phyloP scores from a whole-genome alignment of 164 flowering plant species.

The Tinospora cordifolia region DNA sequence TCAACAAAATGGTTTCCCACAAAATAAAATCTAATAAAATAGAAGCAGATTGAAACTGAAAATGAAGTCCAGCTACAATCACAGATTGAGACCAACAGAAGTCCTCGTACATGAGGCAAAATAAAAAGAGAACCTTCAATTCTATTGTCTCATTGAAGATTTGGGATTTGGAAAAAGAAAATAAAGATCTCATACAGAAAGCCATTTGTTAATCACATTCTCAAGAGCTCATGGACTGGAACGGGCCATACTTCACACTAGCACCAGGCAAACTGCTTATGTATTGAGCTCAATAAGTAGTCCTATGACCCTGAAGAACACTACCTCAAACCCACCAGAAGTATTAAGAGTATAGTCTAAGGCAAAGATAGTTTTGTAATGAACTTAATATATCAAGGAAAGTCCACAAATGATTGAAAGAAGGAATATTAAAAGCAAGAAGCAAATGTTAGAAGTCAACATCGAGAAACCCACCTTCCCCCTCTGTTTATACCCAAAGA shows the following conservation, averaged over 20 bases:
- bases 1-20: neutral
- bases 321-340: neutral
- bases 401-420: too few species aligned
- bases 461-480: conserved; percentile 66
- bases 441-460: neutral
- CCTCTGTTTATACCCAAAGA: conserved; percentile 92
- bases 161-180: neutral
- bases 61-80: neutral
- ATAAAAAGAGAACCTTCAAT: neutral
- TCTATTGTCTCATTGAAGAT: neutral
- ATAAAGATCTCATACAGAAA: too few species aligned
- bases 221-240: too few species aligned
- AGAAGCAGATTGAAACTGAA: neutral
- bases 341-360: neutral
- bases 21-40: neutral
- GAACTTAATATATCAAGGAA: neutral
- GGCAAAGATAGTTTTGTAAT: neutral
- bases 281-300: too few species aligned
- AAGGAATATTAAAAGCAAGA: conserved; percentile 2
- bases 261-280: too few species aligned
- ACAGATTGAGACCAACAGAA: neutral
- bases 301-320: neutral
- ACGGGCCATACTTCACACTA: too few species aligned
- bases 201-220: too few species aligned
- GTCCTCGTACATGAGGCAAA: too few species aligned